phyloP scores from a whole-genome alignment of 176 grass and related monocot species.

The Poa pratensis region DNA sequence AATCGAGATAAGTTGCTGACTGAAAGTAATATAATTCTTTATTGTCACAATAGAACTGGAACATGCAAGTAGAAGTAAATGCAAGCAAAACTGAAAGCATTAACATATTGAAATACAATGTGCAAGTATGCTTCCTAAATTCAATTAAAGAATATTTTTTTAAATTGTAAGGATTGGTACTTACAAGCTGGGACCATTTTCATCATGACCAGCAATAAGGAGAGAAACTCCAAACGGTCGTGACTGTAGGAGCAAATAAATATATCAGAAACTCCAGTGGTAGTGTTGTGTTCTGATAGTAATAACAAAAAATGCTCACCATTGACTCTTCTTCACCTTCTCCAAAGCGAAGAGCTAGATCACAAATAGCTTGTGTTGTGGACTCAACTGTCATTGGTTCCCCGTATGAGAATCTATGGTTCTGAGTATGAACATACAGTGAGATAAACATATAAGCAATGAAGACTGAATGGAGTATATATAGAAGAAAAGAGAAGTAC shows the following conservation, averaged over 20 bases:
- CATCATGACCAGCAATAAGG: slow-evolving; percentile 99
- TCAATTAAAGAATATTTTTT: background rate
- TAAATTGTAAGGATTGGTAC: slow-evolving; percentile 2
- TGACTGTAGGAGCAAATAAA: slow-evolving; percentile 58
- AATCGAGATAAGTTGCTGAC: background rate
- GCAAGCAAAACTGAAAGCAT: background rate
- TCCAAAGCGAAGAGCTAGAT: slow-evolving; percentile 89
- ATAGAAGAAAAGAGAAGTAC: slow-evolving; percentile 38
- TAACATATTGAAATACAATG: slow-evolving; percentile 4
- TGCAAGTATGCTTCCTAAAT: background rate
- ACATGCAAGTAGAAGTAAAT: background rate
- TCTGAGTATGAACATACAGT: slow-evolving; percentile 54
- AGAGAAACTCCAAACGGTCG: slow-evolving; percentile 95
- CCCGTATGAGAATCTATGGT: slow-evolving; percentile 98
- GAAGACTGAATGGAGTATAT: background rate
- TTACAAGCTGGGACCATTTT: slow-evolving; percentile 91
- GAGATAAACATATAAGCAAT: slow-evolving; percentile 22
- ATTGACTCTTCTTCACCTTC: slow-evolving; percentile 98
- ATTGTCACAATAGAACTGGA: background rate
- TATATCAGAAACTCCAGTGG: slow-evolving; percentile 36
- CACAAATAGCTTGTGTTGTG: slow-evolving; percentile 94
- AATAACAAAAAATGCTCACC: slow-evolving; percentile 49
- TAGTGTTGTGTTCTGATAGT: slow-evolving; percentile 16
- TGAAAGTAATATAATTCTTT: slow-evolving; percentile 4
- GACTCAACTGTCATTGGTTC: slow-evolving; percentile 96